Percentiles rank a stretch among this genome's conserved stretches.
Conservation (phyloP, 2,329 filamentous ascomycete genomes). For the Aspergillus pseudotamarii region DNA sequence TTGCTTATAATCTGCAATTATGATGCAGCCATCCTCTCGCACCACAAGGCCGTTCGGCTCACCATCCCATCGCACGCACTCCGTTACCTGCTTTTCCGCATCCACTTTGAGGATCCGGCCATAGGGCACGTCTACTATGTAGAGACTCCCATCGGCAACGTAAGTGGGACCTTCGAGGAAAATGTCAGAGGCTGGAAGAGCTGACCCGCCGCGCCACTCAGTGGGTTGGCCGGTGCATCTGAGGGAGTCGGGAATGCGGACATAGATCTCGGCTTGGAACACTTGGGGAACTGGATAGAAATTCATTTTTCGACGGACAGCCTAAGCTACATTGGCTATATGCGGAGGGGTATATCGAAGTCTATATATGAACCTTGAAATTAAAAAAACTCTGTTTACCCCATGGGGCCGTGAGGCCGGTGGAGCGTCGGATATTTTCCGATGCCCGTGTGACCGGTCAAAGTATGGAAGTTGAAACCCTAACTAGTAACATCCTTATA, state of each 20-base stretch:
- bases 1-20: background rate
- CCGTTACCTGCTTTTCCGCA: background rate
- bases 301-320: constrained; percentile 15
- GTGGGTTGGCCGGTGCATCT: constrained; percentile 35
- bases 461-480: background rate
- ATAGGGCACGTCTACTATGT: background rate
- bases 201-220: constrained; percentile 42
- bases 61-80: background rate
- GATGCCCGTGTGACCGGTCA: background rate
- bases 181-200: constrained; percentile 35
- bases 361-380: background rate
- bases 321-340: background rate
- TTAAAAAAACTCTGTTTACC: background rate
- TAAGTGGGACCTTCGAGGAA: background rate
- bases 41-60: background rate
- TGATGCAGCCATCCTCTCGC: background rate
- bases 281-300: constrained; percentile 23
- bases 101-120: background rate
- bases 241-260: constrained; percentile 40
- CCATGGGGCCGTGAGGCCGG: background rate
- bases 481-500: background rate
- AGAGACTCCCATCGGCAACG: background rate
- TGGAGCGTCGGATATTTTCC: constrained; percentile 2
- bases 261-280: constrained; percentile 39
- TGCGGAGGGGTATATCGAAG: background rate